These are phyloP conservation scores for Discostella pseudostelligera DNA, from an alignment of 108 stramenopile species.

Conservation along the genomic window DNA sequence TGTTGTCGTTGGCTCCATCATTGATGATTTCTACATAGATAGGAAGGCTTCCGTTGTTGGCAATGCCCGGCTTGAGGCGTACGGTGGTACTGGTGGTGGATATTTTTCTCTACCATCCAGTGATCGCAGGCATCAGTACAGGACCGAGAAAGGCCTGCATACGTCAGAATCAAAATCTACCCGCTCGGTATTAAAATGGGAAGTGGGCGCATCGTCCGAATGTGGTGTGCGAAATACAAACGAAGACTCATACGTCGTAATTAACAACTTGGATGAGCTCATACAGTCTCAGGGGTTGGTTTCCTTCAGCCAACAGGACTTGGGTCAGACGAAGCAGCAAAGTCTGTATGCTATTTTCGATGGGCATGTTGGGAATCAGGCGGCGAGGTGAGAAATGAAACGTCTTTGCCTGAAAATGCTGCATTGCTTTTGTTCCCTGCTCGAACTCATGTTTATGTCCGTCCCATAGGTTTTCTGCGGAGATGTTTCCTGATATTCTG, in stretches of 20 bases:
- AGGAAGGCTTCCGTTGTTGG: conserved; percentile 54
- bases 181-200: conserved; percentile 49
- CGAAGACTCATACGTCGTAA: conserved; percentile 73
- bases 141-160: conserved; percentile 20
- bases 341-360: conserved; percentile 83
- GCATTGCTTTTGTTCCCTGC: background rate
- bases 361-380: conserved; percentile 82
- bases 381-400: conserved; percentile 61
- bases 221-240: conserved; percentile 72
- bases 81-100: conserved; percentile 42
- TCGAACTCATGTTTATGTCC: background rate
- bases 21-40: conserved; percentile 55
- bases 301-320: conserved; percentile 25
- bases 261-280: conserved; percentile 53
- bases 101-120: conserved; percentile 19
- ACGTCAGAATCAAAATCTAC: conserved; percentile 6
- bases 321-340: conserved; percentile 35
- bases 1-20: conserved; percentile 58
- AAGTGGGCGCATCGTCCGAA: conserved; percentile 78
- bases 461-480: conserved; percentile 40
- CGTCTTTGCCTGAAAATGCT: conserved; percentile 9
- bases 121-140: conserved; percentile 31
- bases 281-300: conserved; percentile 33
- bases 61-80: conserved; percentile 33
- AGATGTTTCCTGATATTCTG: conserved; percentile 53